These are phyloP conservation scores for Botrytis squamosa DNA, from an alignment of 2,329 filamentous ascomycete genomes.

Conservation along the genomic window DNA sequence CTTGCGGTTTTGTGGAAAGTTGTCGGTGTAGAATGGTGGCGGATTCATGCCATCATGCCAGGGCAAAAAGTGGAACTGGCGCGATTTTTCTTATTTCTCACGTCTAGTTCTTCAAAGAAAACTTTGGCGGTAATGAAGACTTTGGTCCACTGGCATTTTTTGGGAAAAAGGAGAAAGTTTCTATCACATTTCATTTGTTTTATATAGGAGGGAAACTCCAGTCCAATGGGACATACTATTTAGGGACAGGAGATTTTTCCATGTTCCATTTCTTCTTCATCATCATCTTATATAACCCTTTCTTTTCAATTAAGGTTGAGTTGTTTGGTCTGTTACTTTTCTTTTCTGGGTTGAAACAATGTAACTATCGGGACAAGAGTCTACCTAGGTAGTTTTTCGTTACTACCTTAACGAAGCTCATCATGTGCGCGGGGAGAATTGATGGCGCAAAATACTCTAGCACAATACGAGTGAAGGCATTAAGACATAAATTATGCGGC, in stretches of 20 bases:
- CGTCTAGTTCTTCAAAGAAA: neutral
- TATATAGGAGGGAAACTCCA: neutral
- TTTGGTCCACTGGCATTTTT: neutral
- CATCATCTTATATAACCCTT: neutral
- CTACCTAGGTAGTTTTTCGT: neutral
- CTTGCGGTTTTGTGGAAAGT: too few relatives aligned
- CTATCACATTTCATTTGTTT: neutral
- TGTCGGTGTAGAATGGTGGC: neutral
- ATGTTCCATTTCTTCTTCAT: neutral
- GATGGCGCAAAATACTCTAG: neutral
- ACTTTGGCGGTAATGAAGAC: neutral
- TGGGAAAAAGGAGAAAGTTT: neutral
- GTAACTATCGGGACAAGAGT: neutral
- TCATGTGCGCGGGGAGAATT: neutral
- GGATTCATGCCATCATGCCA: neutral
- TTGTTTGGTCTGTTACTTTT: neutral
- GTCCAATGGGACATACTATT: neutral
- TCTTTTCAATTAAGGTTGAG: neutral
- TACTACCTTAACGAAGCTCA: neutral
- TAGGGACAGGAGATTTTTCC: neutral
- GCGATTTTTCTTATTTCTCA: neutral
- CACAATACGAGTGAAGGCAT: neutral
- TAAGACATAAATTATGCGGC: neutral
- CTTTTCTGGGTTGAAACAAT: neutral
- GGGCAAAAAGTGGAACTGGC: neutral